Evolutionary conservation across 2,329 filamentous ascomycete species (phyloP).

Genomic region (Sphaerulina populicola): DNA sequence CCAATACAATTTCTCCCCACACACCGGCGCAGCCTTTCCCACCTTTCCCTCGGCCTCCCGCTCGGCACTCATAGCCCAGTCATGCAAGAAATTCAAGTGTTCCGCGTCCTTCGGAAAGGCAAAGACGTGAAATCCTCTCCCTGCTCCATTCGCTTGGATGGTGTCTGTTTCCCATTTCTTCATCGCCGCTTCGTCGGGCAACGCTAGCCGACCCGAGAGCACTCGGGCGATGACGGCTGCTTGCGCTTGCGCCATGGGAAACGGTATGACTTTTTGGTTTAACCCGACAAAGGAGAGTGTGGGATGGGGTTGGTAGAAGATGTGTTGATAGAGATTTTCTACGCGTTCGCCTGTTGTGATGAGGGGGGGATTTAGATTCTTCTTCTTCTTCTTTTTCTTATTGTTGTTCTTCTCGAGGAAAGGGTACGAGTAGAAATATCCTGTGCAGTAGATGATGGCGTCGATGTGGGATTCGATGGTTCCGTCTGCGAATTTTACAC

Average conservation of each 20-base stretch:
- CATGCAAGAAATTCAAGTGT: slow-evolving; percentile 61
- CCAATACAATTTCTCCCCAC: slow-evolving; percentile 66
- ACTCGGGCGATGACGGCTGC: slow-evolving; percentile 66
- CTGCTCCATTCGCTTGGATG: slow-evolving; percentile 36
- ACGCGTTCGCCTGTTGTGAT: slow-evolving; percentile 63
- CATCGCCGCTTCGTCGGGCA: slow-evolving; percentile 61
- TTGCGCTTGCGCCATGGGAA: slow-evolving; percentile 71
- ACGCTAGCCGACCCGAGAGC: slow-evolving; percentile 60
- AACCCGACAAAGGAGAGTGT: slow-evolving; percentile 70
- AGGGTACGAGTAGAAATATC: slow-evolving; percentile 77
- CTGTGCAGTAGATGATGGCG: slow-evolving; percentile 75
- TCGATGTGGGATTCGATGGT: slow-evolving; percentile 60
- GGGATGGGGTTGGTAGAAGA: slow-evolving; percentile 67
- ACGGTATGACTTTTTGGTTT: slow-evolving; percentile 79
- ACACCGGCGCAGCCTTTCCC: slow-evolving; percentile 61
- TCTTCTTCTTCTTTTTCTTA: no score
- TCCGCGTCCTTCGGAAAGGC: slow-evolving; percentile 55
- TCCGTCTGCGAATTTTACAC: slow-evolving; percentile 59
- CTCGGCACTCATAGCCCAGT: slow-evolving; percentile 49
- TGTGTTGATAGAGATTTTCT: slow-evolving; percentile 65
- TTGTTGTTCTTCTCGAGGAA: slow-evolving; percentile 45
- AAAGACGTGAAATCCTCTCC: slow-evolving; percentile 48
- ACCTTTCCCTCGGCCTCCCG: slow-evolving; percentile 21
- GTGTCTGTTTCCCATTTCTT: slow-evolving; percentile 52
- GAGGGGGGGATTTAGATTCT: slow-evolving; percentile 43